phyloP scores from a whole-genome alignment of 805 yeast genomes.

The Cyberlindnera mrakii region DNA sequence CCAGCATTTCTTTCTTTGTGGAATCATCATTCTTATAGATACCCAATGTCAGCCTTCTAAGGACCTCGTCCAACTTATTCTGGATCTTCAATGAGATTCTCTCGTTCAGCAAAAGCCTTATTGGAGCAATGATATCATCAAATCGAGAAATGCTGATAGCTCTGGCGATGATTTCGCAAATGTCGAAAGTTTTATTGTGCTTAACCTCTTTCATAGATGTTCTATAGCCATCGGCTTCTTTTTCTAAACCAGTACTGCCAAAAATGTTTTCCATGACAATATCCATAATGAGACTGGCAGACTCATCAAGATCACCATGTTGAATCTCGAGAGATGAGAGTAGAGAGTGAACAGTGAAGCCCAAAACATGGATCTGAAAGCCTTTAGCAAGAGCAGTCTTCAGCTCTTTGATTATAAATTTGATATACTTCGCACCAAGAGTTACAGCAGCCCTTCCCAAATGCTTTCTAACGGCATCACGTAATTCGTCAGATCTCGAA shows the following conservation, averaged over 20 bases:
- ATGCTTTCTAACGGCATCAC: constrained; percentile 79
- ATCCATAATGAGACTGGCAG: constrained; percentile 53
- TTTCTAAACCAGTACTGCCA: constrained; percentile 89
- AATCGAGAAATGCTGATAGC: constrained; percentile 56
- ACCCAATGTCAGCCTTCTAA: constrained; percentile 76
- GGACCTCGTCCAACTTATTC: constrained; percentile 69
- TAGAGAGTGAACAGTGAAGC: constrained; percentile 77
- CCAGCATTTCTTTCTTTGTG: constrained; percentile 50
- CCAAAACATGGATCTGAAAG: constrained; percentile 87
- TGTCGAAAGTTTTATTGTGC: constrained; percentile 80
- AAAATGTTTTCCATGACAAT: constrained; percentile 88
- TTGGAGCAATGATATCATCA: constrained; percentile 55
- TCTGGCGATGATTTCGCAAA: constrained; percentile 71
- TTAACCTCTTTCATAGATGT: constrained; percentile 87
- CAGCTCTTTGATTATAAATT: constrained; percentile 72
- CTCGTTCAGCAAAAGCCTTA: constrained; percentile 57
- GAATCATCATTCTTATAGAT: constrained; percentile 62
- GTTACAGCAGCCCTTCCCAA: constrained; percentile 56
- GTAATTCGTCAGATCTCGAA: constrained; percentile 76
- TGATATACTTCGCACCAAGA: constrained; percentile 69
- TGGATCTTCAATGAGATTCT: constrained; percentile 63
- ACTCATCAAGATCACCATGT: constrained; percentile 74
- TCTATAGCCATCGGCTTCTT: constrained; percentile 88
- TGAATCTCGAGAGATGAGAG: constrained; percentile 47
- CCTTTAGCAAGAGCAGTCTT: constrained; percentile 78